Evolutionary conservation across 208 protist genomes (phyloP), one percentile per base, ranked within the genome.

Genomic region (Angomonas ambiguus): DNA sequence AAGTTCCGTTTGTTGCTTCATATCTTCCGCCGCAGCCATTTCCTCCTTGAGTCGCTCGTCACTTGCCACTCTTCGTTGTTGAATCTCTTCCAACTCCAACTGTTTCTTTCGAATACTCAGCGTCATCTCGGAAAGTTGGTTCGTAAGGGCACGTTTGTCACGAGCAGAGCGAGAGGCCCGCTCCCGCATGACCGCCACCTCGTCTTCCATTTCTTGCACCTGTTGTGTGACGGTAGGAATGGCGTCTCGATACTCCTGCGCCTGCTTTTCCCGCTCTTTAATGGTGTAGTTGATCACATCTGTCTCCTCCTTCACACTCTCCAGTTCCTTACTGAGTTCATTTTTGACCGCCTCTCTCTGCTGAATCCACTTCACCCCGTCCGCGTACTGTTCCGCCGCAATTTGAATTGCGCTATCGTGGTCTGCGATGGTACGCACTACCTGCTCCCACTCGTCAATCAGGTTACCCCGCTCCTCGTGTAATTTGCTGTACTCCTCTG

Each of bases 381-480:
- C 82, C 10, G 79, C 68, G 69, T 91, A 97, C 66, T 85, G 70
- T 69, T 93, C 81, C 20, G 80, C 83, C 0, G 84, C 84, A 2
- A 73, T 65, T 51, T 83, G 71, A 48, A 98, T 97, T 5, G 82
- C 77, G 31, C 87, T 78, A 76, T 98, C 95, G 13, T 92, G 83
- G 51, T 86, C 74, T 30, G 92, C 71, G 69, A 98, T 97, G 8
- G 77, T 78, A 48, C 80, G 62, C 31, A 98, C 82, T 31, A 95
- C 85, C 32, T 74, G 58, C 76, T 97, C 94, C 90, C 92, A 97
- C 74, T 97, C 89, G n/a, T 76, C 60, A 20, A 98, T 77, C 28
- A 98, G 74, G 8, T 79, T 59, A 59, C 96, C 74, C 60, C 95
- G 85, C 56, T 97, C 91, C 27, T 78, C 63, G 76, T 98, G 93